Conservation (phyloP, 164 flowering plant genomes). For the Protea cynaroides region DNA sequence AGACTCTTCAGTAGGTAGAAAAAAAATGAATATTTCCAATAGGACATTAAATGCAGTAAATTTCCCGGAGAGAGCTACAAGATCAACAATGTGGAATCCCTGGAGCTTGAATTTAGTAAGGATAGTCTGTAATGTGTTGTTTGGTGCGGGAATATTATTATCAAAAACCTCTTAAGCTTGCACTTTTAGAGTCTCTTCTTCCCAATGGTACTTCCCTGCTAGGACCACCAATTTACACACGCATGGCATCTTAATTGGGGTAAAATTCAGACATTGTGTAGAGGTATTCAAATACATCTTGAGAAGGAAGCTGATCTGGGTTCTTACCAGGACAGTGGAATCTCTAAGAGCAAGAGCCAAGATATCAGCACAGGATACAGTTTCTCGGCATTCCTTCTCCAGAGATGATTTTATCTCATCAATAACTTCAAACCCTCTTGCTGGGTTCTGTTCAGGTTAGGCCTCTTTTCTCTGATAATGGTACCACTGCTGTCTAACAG, state of each 20-base stretch:
- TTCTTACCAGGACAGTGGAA: slow-evolving; percentile 63
- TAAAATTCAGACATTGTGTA: too few species aligned
- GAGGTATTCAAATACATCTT: too few species aligned
- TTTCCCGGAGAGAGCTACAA: slow-evolving; percentile 86
- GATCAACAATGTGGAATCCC: slow-evolving; percentile 69
- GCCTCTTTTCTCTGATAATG: slow-evolving; percentile 70
- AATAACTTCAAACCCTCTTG: slow-evolving; percentile 1
- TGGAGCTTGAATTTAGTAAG: slow-evolving; percentile 73
- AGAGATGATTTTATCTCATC: slow-evolving; percentile 45
- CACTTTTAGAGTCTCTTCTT: slow-evolving; percentile 79
- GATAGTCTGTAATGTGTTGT: slow-evolving; percentile 39
- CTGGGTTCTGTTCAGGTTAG: slow-evolving; percentile 73
- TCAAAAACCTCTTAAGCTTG: slow-evolving; percentile 42
- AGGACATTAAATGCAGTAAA: not conserved
- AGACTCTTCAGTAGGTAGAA: too few species aligned
- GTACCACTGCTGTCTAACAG: slow-evolving; percentile 64
- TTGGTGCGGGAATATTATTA: too few species aligned
- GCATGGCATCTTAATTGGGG: too few species aligned
- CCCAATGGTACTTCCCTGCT: slow-evolving; percentile 31
- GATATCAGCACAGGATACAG: slow-evolving; percentile 93
- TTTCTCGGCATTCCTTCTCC: slow-evolving; percentile 78
- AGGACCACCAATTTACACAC: slow-evolving; percentile 73
- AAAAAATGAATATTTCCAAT: too few species aligned
- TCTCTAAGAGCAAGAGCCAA: slow-evolving; percentile 87
- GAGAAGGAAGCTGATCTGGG: not conserved